These are phyloP conservation scores for Entomortierella parvispora DNA, from an alignment of 192 early-diverging fungal species.

Conservation along the genomic window DNA sequence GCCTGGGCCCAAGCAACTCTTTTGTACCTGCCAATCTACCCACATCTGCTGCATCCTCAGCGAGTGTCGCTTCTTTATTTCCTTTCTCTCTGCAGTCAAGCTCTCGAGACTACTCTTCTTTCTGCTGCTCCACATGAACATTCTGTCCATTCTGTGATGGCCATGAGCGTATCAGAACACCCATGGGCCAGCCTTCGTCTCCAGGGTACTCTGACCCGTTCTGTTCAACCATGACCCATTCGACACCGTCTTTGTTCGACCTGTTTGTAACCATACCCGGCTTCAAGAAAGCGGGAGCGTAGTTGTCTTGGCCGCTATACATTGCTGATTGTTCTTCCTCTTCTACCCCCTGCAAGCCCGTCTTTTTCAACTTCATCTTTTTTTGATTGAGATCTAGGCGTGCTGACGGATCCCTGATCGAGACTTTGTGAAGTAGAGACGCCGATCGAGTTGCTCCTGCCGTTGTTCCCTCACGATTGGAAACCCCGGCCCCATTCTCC, in stretches of 20 bases:
- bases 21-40: too few species aligned
- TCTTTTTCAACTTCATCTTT: neutral
- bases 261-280: constrained; percentile 19
- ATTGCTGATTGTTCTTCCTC: too few species aligned
- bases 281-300: constrained; percentile 3
- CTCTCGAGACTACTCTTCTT: too few species aligned
- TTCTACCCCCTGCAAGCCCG: neutral
- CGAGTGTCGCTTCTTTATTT: too few species aligned
- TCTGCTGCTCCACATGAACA: too few species aligned
- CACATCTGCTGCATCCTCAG: too few species aligned
- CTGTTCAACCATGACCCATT: constrained; percentile 31
- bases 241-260: constrained; percentile 15
- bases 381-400: neutral
- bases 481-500: too few species aligned
- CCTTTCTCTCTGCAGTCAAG: too few species aligned
- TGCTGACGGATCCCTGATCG: too few species aligned
- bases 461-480: neutral
- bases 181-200: constrained; percentile 18
- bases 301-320: neutral
- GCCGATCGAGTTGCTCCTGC: neutral
- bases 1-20: too few species aligned
- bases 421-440: too few species aligned
- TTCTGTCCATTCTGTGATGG: too few species aligned
- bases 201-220: constrained; percentile 12
- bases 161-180: constrained; percentile 1